A percentile compares a stretch with the other conserved stretches of the same genome.
Evolutionary conservation across 2,329 filamentous ascomycete species (phyloP).

Genomic region (Thelonectria rubi): DNA sequence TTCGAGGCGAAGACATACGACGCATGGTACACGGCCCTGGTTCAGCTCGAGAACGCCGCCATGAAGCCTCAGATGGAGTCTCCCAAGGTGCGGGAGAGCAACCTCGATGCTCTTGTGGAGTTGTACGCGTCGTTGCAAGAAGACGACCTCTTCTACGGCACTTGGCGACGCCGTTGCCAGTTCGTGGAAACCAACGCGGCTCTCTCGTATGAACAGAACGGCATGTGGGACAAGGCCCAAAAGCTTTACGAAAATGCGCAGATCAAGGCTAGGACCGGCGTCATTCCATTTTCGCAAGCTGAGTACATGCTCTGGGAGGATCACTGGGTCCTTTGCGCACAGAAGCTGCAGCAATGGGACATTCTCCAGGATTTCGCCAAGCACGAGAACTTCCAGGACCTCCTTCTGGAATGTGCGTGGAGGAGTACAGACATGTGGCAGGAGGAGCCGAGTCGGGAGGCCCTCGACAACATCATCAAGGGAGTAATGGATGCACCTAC

Average conservation of each 20-base stretch:
- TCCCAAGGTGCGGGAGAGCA: conserved; percentile 86
- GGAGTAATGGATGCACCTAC: conserved; percentile 98
- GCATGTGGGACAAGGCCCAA: conserved; percentile 99
- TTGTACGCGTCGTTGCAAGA: conserved; percentile 91
- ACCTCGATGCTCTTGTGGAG: conserved; percentile 93
- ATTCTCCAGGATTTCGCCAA: conserved; percentile 97
- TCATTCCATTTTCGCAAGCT: conserved; percentile 93
- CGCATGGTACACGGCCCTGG: conserved; percentile 94
- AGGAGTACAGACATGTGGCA: conserved; percentile 96
- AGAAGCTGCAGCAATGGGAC: conserved; percentile 99
- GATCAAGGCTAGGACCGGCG: conserved; percentile 94
- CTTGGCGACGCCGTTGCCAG: conserved; percentile 92
- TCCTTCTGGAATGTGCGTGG: conserved; percentile 95
- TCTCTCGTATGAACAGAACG: conserved; percentile 97
- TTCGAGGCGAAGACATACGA: conserved; percentile 94
- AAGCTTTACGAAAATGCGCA: conserved; percentile 96
- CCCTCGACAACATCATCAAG: conserved; percentile 92
- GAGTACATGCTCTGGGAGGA: conserved; percentile 99
- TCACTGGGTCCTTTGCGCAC: conserved; percentile 96
- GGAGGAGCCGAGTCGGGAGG: conserved; percentile 83
- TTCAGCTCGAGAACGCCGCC: conserved; percentile 88
- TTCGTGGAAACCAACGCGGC: conserved; percentile 98
- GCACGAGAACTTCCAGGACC: conserved; percentile 97
- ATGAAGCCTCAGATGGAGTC: conserved; percentile 88
- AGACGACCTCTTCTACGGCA: conserved; percentile 96